A percentile compares a stretch with the other conserved stretches of the same genome.
Conservation (phyloP, 1,284 basidiomycete genomes). For the Ustilago hordei region DNA sequence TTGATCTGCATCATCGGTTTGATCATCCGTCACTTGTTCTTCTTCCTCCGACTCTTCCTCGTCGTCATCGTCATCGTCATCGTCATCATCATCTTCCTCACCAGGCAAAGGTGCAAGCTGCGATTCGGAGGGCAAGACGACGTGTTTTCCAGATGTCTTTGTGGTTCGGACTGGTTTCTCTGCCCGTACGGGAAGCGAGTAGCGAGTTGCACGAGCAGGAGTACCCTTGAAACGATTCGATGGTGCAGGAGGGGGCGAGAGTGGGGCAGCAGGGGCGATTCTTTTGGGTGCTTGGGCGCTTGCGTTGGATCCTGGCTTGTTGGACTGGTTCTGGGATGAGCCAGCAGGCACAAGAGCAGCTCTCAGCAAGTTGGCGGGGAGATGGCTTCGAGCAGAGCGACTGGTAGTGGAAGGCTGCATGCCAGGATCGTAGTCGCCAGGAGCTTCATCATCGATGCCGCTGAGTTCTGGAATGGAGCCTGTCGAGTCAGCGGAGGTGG, state of each 20-base stretch:
- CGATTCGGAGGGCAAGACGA: slow-evolving; percentile 87
- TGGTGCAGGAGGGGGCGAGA: slow-evolving; percentile 34
- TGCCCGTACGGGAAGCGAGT: slow-evolving; percentile 66
- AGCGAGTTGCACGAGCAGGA: slow-evolving; percentile 62
- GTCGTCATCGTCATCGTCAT: slow-evolving; percentile 62
- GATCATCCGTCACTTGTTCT: slow-evolving; percentile 63
- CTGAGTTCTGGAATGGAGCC: slow-evolving; percentile 21
- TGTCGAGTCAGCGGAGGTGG: slow-evolving; percentile 31
- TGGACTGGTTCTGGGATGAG: slow-evolving; percentile 11
- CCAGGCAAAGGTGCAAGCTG: slow-evolving; percentile 82
- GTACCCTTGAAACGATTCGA: slow-evolving; percentile 64
- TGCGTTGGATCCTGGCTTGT: slow-evolving; percentile 17
- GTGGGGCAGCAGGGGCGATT: slow-evolving; percentile 26
- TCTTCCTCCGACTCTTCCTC: slow-evolving; percentile 66
- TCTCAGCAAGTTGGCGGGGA: slow-evolving; percentile 21
- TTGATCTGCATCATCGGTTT: slow-evolving; percentile 12
- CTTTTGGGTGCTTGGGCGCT: slow-evolving; percentile 10
- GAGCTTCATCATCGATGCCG: slow-evolving; percentile 54
- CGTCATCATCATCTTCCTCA: slow-evolving; percentile 71
- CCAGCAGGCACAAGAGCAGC: slow-evolving; percentile 29
- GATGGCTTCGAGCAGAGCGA: slow-evolving; percentile 14
- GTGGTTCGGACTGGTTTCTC: slow-evolving; percentile 79
- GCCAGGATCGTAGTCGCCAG: slow-evolving; percentile 55
- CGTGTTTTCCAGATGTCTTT: slow-evolving; percentile 91
- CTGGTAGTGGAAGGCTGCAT: slow-evolving; percentile 34